A percentile compares a stretch with the other conserved stretches of the same genome.
Evolutionary conservation across 441 rosid species (phyloP).

Genomic region (Rhodomyrtus psidioides): DNA sequence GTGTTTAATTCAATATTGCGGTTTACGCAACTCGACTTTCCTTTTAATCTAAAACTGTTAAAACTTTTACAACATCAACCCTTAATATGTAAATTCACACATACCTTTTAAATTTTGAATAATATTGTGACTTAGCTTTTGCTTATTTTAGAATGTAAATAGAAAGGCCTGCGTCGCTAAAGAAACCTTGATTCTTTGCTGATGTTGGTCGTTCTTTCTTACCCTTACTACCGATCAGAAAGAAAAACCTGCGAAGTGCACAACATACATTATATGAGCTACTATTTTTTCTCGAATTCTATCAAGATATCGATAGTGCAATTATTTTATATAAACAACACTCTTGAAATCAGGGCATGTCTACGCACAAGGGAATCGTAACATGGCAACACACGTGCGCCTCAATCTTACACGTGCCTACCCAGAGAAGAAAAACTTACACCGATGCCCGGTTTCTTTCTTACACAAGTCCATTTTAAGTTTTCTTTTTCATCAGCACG

Average conservation of each 20-base stretch:
- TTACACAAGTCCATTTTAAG: background rate
- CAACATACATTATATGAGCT: background rate
- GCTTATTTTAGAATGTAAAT: background rate
- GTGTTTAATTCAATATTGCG: too few species aligned
- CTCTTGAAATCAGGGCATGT: background rate
- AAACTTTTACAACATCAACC: background rate
- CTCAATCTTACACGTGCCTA: background rate
- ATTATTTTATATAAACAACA: background rate
- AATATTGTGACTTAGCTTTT: background rate
- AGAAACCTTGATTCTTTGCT: background rate
- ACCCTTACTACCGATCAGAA: background rate
- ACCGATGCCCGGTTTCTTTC: background rate
- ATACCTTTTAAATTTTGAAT: background rate
- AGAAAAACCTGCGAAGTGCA: background rate
- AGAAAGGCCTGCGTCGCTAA: accelerated
- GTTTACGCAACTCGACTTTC: background rate
- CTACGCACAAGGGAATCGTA: background rate
- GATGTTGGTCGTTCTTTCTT: background rate
- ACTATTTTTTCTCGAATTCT: background rate
- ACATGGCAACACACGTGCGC: background rate
- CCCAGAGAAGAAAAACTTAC: background rate
- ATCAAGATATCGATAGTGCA: background rate
- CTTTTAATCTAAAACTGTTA: background rate
- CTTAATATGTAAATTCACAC: background rate
- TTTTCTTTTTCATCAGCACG: background rate